These are phyloP conservation scores for Teratosphaeria viscida DNA, from an alignment of 2,329 filamentous ascomycete genomes.

Conservation along the genomic window DNA sequence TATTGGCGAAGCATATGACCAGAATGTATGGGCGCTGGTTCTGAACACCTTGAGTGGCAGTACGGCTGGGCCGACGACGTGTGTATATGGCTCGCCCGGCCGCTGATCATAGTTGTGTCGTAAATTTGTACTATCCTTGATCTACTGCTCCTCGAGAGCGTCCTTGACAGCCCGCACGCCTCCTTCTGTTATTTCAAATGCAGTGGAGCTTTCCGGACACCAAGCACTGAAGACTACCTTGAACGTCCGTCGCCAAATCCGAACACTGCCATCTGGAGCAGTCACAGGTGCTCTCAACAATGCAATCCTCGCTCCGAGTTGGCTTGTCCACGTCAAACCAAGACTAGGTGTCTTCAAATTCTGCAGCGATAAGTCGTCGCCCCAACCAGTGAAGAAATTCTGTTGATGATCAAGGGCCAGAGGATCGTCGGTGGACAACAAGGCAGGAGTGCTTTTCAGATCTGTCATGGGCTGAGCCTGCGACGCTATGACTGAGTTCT, in stretches of 20 bases:
- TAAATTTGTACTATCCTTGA: not conserved
- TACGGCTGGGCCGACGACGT: constrained; percentile 8
- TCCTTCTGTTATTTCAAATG: constrained; percentile 65
- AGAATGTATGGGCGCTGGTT: constrained; percentile 15
- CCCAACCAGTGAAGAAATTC: constrained; percentile 92
- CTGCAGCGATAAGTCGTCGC: constrained; percentile 44
- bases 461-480: not conserved
- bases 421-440: constrained; percentile 39
- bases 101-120: not conserved
- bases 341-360: constrained; percentile 72
- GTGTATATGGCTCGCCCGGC: constrained; percentile 10
- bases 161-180: constrained; percentile 33
- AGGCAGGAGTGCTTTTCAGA: constrained; percentile 5
- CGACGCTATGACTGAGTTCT: not conserved
- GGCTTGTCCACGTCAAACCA: constrained; percentile 83
- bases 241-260: constrained; percentile 62
- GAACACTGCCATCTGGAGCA: constrained; percentile 37
- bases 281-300: constrained; percentile 58
- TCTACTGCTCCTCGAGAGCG: not conserved
- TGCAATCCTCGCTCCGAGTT: constrained; percentile 72
- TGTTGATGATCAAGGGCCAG: constrained; percentile 81
- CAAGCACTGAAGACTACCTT: constrained; percentile 87
- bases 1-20: constrained; percentile 16
- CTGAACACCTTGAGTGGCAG: constrained; percentile 11
- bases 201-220: constrained; percentile 48